Evolutionary conservation across 2,329 filamentous ascomycete genomes (phyloP), one percentile per base, ranked within the genome.

Genomic region (Ascochyta viciae-villosae): DNA sequence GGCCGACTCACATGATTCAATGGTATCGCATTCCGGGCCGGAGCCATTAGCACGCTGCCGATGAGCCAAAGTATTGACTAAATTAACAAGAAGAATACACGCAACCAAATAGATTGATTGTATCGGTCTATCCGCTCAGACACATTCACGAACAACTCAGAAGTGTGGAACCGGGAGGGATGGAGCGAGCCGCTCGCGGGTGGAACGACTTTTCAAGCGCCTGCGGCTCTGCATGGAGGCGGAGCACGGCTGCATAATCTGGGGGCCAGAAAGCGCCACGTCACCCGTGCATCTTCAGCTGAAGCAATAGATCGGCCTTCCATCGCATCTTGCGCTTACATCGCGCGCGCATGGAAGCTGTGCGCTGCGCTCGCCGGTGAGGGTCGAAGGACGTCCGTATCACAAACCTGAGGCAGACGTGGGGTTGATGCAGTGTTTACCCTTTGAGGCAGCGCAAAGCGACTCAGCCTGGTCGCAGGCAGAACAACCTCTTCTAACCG

Each of bases 201-300:
- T 37, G 38, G 42, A 35, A 47, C 56, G 52, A 57, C 50, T 59
- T 65, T 65, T 60, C 50, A 59, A 45, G 57, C 58, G 50, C 49
- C 40, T 61, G 62, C 57, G 62, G 61, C 58, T 64, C 61, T 62
- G 62, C 61, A 59, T 60, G 35, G 46, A 60, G 57, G 62, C 62
- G 61, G 60, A 66, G 62, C 55, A 56, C 27, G 15, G 50, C 47
- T 60, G 51, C 58, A 63, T 37, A 42, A 23, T 23, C 19, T 60
- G 55, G 61, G 61, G 61, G 61, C 61, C 53, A 61, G 47, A 61
- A 38, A 50, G 29, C 57, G 62, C 64, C 64, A 65, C 59, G 53
- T 64, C 60, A 65, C 44, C 57, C 58, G 58, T 62, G 58, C 60
- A 42, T 55, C 41, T 56, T 53, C 39, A 48, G 43, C 26, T 52